These are phyloP conservation scores for Neocucurbitaria cava DNA, from an alignment of 2,329 filamentous ascomycete genomes.

Conservation along the genomic window DNA sequence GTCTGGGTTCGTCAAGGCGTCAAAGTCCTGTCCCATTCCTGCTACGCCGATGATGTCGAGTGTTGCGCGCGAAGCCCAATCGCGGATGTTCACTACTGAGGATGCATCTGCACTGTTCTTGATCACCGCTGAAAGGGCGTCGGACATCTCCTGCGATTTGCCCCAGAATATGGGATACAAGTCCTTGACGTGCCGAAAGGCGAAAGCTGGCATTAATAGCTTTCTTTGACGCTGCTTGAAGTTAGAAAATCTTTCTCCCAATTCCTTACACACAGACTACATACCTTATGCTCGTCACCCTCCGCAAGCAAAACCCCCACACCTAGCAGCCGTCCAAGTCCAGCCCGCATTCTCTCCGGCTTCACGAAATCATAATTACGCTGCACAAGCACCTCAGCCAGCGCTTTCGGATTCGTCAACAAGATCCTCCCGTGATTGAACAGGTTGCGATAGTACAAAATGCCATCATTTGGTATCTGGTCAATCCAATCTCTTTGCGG, in stretches of 20 bases:
- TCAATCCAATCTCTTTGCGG: constrained; percentile 60
- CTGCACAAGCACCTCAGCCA: constrained; percentile 58
- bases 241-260: constrained; percentile 10
- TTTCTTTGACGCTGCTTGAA: constrained; percentile 52
- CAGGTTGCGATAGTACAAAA: constrained; percentile 60
- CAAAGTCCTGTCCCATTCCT: constrained; percentile 64
- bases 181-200: constrained; percentile 59
- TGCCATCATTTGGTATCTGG: constrained; percentile 61
- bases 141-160: constrained; percentile 55
- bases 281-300: constrained; percentile 84
- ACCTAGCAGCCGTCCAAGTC: constrained; percentile 70
- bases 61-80: constrained; percentile 59
- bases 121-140: constrained; percentile 39
- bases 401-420: constrained; percentile 54
- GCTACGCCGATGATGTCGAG: constrained; percentile 66
- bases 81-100: constrained; percentile 52
- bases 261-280: background rate
- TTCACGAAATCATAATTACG: constrained; percentile 61
- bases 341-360: constrained; percentile 54
- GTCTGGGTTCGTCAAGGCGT: constrained; percentile 57
- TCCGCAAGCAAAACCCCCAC: constrained; percentile 80
- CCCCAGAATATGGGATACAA: constrained; percentile 58
- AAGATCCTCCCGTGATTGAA: constrained; percentile 57
- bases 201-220: constrained; percentile 58
- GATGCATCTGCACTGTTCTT: constrained; percentile 32